phyloP scores from a whole-genome alignment of 176 grass and related monocot species.

The Aegilops speltoides region DNA sequence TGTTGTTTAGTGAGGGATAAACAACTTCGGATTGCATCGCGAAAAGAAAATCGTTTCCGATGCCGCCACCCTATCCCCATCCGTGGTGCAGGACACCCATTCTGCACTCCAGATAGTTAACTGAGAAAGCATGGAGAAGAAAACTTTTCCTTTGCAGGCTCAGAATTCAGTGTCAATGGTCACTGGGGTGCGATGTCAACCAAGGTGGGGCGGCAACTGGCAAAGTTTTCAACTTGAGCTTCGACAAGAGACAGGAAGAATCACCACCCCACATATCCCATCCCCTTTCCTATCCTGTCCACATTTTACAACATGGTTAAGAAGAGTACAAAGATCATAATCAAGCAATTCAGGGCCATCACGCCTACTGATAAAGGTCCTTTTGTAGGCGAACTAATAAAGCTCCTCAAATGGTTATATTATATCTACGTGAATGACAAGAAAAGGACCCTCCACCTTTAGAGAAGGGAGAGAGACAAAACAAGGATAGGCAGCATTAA shows the following conservation, averaged over 20 bases:
- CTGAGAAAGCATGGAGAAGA: constrained; percentile 25
- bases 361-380: constrained; percentile 45
- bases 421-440: constrained; percentile 36
- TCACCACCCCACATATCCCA: constrained; percentile 5
- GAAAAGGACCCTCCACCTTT: constrained; percentile 45
- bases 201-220: constrained; percentile 17
- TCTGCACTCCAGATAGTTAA: constrained; percentile 36
- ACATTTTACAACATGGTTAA: constrained; percentile 47
- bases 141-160: constrained; percentile 28
- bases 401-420: constrained; percentile 36
- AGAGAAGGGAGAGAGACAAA: constrained; percentile 45
- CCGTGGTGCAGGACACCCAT: constrained; percentile 42
- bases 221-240: constrained; percentile 53
- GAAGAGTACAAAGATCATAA: constrained; percentile 10
- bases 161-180: constrained; percentile 34
- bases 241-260: constrained; percentile 54
- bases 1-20: constrained; percentile 34
- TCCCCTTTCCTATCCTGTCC: constrained; percentile 14
- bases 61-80: constrained; percentile 29
- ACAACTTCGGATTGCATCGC: constrained; percentile 3
- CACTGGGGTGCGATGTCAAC: constrained; percentile 52
- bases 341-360: constrained; percentile 21
- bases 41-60: constrained; percentile 13
- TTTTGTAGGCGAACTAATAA: constrained; percentile 26
- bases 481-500: constrained; percentile 58